Evolutionary conservation across 768 basidiomycete species (phyloP).

Genomic region (Cyclocybe aegerita): DNA sequence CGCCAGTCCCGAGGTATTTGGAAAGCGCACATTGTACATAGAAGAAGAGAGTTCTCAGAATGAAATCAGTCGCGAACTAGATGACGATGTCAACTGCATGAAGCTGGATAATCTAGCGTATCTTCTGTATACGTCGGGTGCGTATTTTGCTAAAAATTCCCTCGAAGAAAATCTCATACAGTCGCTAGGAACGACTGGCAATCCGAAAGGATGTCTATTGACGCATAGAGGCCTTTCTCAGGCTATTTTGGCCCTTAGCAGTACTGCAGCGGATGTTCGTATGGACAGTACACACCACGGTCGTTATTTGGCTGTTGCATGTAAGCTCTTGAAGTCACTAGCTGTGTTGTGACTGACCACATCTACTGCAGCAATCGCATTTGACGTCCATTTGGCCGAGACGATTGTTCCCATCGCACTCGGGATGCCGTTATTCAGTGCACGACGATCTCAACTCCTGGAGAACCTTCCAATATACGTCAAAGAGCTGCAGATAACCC

Average conservation of each 20-base stretch:
- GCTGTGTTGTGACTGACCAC: constrained; percentile 3
- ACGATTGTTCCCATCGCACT: constrained; percentile 38
- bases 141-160: too few relatives aligned
- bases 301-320: constrained; percentile 42
- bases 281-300: constrained; percentile 26
- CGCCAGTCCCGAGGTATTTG: constrained; percentile 22
- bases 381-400: constrained; percentile 51
- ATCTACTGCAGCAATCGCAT: constrained; percentile 41
- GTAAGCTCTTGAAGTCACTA: constrained; percentile 23
- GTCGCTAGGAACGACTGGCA: constrained; percentile 45
- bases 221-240: constrained; percentile 30
- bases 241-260: constrained; percentile 31
- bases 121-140: constrained; percentile 52
- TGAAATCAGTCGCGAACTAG: constrained; percentile 26
- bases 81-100: constrained; percentile 26
- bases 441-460: constrained; percentile 43
- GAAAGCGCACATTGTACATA: constrained; percentile 20
- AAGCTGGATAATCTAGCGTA: constrained; percentile 36
- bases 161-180: background rate
- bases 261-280: constrained; percentile 27
- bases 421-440: constrained; percentile 45
- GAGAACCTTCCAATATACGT: constrained; percentile 38
- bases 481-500: constrained; percentile 38
- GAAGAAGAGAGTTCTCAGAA: constrained; percentile 21
- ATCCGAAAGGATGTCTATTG: constrained; percentile 49